Evolutionary conservation across 2,329 filamentous ascomycete species (phyloP).

Genomic region (Fusarium setosum): DNA sequence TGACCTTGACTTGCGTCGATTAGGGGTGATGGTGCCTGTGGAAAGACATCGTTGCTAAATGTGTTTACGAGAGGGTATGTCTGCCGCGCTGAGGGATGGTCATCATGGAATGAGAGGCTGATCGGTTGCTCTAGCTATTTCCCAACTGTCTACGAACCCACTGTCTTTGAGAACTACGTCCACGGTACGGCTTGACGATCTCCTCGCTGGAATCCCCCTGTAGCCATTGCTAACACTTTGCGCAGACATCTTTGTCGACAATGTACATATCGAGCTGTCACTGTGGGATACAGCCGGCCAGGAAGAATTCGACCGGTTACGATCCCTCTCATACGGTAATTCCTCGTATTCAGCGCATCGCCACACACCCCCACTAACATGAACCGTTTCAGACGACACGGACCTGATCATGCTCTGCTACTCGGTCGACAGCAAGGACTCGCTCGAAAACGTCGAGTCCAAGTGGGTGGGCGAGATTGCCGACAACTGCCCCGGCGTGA

Average conservation of each 20-base stretch:
- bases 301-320: conserved; percentile 97
- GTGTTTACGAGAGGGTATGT: conserved; percentile 96
- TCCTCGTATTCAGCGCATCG: not conserved
- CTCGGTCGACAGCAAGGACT: conserved; percentile 95
- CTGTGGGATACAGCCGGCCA: conserved; percentile 99
- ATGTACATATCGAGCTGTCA: conserved; percentile 95
- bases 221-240: conserved; percentile 10
- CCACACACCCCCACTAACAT: conserved; percentile 3
- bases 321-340: conserved; percentile 90
- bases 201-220: not conserved
- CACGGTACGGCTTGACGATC: conserved; percentile 72
- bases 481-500: conserved; percentile 96
- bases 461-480: conserved; percentile 99
- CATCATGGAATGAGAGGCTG: conserved; percentile 19
- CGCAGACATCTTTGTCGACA: conserved; percentile 96
- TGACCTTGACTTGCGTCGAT: conserved; percentile 20
- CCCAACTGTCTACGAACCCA: conserved; percentile 97
- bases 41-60: conserved; percentile 96
- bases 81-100: not conserved
- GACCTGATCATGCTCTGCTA: conserved; percentile 99
- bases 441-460: conserved; percentile 96
- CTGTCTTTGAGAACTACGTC: conserved; percentile 99
- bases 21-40: conserved; percentile 94
- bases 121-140: conserved; percentile 75
- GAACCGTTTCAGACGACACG: conserved; percentile 73